Conservation (phyloP, 73 alveolate genomes). For the Paramecium sexaurelia region DNA sequence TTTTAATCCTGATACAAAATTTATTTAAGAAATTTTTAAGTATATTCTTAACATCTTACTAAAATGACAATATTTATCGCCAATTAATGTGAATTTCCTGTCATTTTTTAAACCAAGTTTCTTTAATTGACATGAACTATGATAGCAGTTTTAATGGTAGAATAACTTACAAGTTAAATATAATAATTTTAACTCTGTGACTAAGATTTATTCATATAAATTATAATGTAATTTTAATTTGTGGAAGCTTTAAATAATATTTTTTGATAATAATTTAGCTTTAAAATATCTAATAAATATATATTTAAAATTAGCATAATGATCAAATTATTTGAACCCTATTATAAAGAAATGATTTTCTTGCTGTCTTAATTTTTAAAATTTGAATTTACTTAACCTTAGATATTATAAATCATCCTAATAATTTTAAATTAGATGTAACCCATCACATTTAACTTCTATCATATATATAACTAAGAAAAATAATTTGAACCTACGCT, state of each 20-base stretch:
- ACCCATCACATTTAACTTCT: not conserved
- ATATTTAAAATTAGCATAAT: not conserved
- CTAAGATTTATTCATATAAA: not conserved
- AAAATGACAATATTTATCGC: too few relatives aligned
- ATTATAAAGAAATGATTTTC: not conserved
- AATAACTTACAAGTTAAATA: too few relatives aligned
- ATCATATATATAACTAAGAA: not conserved
- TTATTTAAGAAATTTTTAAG: too few relatives aligned
- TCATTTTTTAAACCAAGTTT: too few relatives aligned
- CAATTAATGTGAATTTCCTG: too few relatives aligned
- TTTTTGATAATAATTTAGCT: not conserved
- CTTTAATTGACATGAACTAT: too few relatives aligned
- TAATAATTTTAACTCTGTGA: too few relatives aligned
- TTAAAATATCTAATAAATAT: not conserved
- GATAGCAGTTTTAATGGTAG: too few relatives aligned
- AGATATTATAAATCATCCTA: not conserved
- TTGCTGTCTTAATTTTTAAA: not conserved
- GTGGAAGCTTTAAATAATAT: not conserved
- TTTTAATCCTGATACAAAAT: too few relatives aligned
- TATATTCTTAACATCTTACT: too few relatives aligned
- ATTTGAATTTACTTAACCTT: constrained; percentile 23
- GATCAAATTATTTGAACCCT: not conserved
- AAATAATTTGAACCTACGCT: not conserved
- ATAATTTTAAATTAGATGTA: not conserved
- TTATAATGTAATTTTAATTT: not conserved